phyloP scores from a whole-genome alignment of 1,284 basidiomycete species.

The Ustilago sp. region DNA sequence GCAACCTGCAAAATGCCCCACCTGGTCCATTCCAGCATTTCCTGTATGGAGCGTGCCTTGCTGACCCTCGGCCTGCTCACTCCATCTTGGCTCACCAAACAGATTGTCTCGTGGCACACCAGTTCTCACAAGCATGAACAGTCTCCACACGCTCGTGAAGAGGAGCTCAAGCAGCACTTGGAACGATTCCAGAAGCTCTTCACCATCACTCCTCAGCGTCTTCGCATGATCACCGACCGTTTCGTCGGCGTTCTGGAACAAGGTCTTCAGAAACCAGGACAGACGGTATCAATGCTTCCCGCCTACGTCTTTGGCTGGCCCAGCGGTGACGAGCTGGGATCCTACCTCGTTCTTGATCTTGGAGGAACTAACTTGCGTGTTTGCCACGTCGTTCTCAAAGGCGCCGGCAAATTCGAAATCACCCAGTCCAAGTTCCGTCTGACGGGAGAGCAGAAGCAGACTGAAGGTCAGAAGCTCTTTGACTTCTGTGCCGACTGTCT shows the following conservation, averaged over 20 bases:
- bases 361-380: slow-evolving; percentile 95
- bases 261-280: slow-evolving; percentile 83
- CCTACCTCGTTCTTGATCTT: slow-evolving; percentile 92
- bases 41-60: slow-evolving; percentile 24
- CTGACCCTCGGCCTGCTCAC: slow-evolving; percentile 19
- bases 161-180: slow-evolving; percentile 56
- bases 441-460: slow-evolving; percentile 97
- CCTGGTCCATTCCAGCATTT: slow-evolving; percentile 23
- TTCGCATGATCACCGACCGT: slow-evolving; percentile 82
- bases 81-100: slow-evolving; percentile 19
- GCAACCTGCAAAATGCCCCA: slow-evolving; percentile 16
- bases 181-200: slow-evolving; percentile 62
- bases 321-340: slow-evolving; percentile 86
- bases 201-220: slow-evolving; percentile 61
- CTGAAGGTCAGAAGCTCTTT: slow-evolving; percentile 92
- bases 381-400: slow-evolving; percentile 91
- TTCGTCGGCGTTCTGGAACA: slow-evolving; percentile 91
- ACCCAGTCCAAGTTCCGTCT: slow-evolving; percentile 97
- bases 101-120: slow-evolving; percentile 66
- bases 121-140: slow-evolving; percentile 58
- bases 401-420: slow-evolving; percentile 94
- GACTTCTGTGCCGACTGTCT: slow-evolving; percentile 98
- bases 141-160: slow-evolving; percentile 51
- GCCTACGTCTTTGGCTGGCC: slow-evolving; percentile 98
- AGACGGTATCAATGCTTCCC: slow-evolving; percentile 95